Conservation (phyloP, 305 asterid genomes). For the Fraxinus greggii region DNA sequence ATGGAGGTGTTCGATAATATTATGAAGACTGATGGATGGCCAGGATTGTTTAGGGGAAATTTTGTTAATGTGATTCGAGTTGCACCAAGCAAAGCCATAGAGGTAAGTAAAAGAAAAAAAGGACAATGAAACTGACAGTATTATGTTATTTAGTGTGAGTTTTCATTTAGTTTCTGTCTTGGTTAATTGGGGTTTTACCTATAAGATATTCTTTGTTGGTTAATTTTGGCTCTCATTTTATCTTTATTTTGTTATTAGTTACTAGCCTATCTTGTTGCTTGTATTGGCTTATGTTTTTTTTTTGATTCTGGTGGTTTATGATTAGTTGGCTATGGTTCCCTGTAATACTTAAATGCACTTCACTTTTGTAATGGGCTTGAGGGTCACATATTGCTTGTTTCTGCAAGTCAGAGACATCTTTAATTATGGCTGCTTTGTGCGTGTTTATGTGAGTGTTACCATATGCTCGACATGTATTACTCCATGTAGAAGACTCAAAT, state of each 20-base stretch:
- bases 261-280: constrained; percentile 3
- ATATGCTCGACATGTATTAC: constrained; percentile 7
- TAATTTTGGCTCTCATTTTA: neutral
- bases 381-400: neutral
- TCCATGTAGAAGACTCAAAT: neutral
- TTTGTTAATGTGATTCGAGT: constrained; percentile 88
- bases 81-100: constrained; percentile 96
- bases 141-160: neutral
- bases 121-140: neutral
- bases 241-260: neutral
- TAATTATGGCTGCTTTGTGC: neutral
- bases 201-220: neutral
- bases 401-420: neutral
- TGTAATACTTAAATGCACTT: neutral
- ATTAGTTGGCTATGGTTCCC: constrained; percentile 6
- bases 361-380: constrained; percentile 11
- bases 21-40: constrained; percentile 86
- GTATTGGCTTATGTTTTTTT: neutral
- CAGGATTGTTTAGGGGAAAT: constrained; percentile 90
- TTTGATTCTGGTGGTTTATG: neutral
- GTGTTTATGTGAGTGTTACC: neutral
- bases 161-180: neutral
- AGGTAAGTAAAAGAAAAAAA: constrained; percentile 44
- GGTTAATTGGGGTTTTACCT: neutral
- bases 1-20: constrained; percentile 69